phyloP scores from a whole-genome alignment of 2,329 filamentous ascomycete genomes.

The Aureobasidium mangrovei region DNA sequence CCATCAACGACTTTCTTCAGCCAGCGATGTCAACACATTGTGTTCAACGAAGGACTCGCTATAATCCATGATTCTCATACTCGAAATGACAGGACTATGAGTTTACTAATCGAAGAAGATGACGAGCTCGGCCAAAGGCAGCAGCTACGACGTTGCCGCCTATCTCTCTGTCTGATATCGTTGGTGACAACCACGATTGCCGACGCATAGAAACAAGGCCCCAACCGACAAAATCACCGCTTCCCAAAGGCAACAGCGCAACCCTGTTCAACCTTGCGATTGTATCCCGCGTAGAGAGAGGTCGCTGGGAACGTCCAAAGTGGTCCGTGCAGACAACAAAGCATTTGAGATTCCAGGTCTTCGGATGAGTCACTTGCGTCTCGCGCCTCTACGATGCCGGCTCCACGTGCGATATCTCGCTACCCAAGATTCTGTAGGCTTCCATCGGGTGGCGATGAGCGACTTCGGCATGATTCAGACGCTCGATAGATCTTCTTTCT shows the following conservation, averaged over 20 bases:
- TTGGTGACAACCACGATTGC: background rate
- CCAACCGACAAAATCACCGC: background rate
- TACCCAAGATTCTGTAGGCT: background rate
- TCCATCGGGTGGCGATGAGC: background rate
- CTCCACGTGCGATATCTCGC: background rate
- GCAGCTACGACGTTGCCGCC: background rate
- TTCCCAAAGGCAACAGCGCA: background rate
- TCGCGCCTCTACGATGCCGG: background rate
- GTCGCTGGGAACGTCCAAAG: background rate
- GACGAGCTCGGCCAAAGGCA: background rate
- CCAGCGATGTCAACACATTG: background rate
- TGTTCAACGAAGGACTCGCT: background rate
- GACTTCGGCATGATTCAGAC: background rate
- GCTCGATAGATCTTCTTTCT: background rate
- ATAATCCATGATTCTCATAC: background rate
- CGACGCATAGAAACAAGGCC: too few relatives aligned
- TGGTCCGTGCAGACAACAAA: background rate
- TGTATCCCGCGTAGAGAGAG: background rate
- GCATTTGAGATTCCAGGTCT: background rate
- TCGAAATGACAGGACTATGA: background rate
- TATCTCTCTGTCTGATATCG: background rate
- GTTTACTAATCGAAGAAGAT: background rate
- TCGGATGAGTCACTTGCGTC: conserved; percentile 1
- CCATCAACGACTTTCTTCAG: background rate
- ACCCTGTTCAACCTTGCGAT: background rate